Conservation (phyloP, 2,329 filamentous ascomycete genomes). For the Trichoderma oligosporum region DNA sequence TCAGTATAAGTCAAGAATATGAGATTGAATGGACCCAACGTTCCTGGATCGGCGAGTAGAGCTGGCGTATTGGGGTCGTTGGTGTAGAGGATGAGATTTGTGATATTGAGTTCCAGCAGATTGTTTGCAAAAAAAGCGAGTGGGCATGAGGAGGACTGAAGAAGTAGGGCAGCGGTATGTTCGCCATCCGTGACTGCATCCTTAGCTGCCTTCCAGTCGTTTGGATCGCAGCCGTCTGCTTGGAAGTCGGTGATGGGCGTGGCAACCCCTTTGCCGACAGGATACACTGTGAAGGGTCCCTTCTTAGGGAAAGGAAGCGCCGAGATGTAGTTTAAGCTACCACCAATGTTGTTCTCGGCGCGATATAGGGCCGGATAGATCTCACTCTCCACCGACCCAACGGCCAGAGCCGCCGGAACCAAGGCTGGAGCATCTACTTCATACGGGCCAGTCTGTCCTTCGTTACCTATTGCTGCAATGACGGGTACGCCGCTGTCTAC, state of each 20-base stretch:
- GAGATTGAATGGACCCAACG: neutral
- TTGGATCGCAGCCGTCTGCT: neutral
- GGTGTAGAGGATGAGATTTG: neutral
- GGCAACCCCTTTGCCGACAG: neutral
- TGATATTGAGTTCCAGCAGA: neutral
- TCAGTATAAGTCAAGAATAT: neutral
- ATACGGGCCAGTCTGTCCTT: constrained; percentile 29
- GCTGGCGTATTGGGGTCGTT: neutral
- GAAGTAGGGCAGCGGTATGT: neutral
- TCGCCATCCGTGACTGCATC: neutral
- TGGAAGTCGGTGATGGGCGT: neutral
- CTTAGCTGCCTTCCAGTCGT: neutral
- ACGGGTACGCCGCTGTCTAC: constrained; percentile 25
- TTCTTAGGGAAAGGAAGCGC: neutral
- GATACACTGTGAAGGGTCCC: neutral
- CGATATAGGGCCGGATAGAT: neutral
- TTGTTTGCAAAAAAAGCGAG: neutral
- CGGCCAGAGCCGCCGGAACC: neutral
- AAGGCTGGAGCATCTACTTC: neutral
- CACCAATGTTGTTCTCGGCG: neutral
- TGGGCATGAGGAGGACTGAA: neutral
- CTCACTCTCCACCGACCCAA: neutral
- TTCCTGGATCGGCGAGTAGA: neutral
- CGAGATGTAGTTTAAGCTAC: neutral
- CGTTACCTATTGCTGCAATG: constrained; percentile 37